Evolutionary conservation across 1,284 basidiomycete genomes (phyloP), one percentile per base, ranked within the genome.

Genomic region (Ustilago nuda): DNA sequence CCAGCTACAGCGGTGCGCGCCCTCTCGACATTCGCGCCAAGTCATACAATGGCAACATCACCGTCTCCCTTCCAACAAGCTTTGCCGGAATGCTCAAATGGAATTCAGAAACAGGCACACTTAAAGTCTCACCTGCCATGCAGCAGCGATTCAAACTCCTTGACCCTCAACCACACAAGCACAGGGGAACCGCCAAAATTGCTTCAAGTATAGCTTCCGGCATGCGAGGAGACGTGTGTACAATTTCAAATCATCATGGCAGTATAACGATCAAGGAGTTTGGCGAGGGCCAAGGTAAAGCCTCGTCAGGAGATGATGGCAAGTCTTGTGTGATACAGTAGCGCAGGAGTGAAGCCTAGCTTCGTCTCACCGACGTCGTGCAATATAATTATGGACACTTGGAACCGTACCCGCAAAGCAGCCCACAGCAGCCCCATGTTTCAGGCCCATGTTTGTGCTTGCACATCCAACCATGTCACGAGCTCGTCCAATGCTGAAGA

Each of bases 1-100:
- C 79, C n/a, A 19, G 55, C 12, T 84, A 82, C 57, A 48, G 59
- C 11, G 74, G 73, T 17, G 56, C 72, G 8, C 51, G 65, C 5
- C 82, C 82, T 11, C 65, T 84, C 56, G 58, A 75, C 54, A 78
- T 84, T 52, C 62, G 67, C 0, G 78, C 70, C 23, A 72, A 79
- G 12, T 65, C 76, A 0, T 11, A 30, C n/a, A 72, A 58, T 30
- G 82, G 81, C 15, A 69, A 78, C 55, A 68, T 81, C 43, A 71
- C 67, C 43, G 57, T 84, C 39, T 55, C 53, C 51, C 59, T 84
- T 4, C 82, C 82, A 43, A 52, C 65, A 9, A 59, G 66, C 8
- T 84, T 84, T 54, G 67, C 66, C 17, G 82, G 82, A 8, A n/a
- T 81, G 33, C 66, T 84, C 52, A 69, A 66, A 19, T 84, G 81